Percentiles rank a stretch among this genome's conserved stretches.
Evolutionary conservation across 345 rosid species (phyloP).

Genomic region (Dimocarpus longan): DNA sequence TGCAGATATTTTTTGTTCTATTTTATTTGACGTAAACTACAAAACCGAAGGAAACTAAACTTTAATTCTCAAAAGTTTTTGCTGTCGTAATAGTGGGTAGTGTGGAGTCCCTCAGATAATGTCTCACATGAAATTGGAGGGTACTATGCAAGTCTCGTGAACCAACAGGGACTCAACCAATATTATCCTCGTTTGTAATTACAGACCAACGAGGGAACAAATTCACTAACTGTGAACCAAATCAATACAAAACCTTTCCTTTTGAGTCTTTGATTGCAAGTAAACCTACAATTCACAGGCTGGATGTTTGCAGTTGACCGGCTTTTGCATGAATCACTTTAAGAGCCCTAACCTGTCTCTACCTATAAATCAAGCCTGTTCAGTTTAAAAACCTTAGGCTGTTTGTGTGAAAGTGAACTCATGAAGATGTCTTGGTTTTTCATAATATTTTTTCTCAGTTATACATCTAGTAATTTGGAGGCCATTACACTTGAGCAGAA

Average conservation of each 20-base stretch:
- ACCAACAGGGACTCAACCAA: slow-evolving; percentile 31
- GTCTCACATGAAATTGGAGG: slow-evolving; percentile 30
- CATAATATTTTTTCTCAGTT: slow-evolving; percentile 31
- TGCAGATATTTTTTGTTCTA: too few relatives aligned
- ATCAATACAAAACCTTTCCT: slow-evolving; percentile 12
- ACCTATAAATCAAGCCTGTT: slow-evolving; percentile 6
- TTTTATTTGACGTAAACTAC: too few relatives aligned
- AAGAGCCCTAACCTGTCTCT: slow-evolving; percentile 8
- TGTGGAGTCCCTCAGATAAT: too few relatives aligned
- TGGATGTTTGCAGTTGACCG: slow-evolving; percentile 42
- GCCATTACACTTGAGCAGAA: slow-evolving; percentile 29
- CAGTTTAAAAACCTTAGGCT: not conserved
- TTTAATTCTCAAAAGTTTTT: too few relatives aligned
- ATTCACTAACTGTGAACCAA: slow-evolving; percentile 22
- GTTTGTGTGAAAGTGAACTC: not conserved
- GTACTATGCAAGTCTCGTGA: slow-evolving; percentile 42
- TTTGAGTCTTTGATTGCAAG: slow-evolving; percentile 35
- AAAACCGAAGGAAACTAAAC: too few relatives aligned
- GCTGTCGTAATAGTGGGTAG: too few relatives aligned
- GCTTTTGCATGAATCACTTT: slow-evolving; percentile 45
- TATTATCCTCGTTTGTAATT: slow-evolving; percentile 3
- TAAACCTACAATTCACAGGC: slow-evolving; percentile 32
- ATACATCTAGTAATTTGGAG: slow-evolving; percentile 18
- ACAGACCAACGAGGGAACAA: slow-evolving; percentile 30
- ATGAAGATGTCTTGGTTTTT: slow-evolving; percentile 43